Percentiles rank a stretch among this genome's conserved stretches.
phyloP scores from a whole-genome alignment of 345 rosid genomes.

The Eutrema heterophyllum region DNA sequence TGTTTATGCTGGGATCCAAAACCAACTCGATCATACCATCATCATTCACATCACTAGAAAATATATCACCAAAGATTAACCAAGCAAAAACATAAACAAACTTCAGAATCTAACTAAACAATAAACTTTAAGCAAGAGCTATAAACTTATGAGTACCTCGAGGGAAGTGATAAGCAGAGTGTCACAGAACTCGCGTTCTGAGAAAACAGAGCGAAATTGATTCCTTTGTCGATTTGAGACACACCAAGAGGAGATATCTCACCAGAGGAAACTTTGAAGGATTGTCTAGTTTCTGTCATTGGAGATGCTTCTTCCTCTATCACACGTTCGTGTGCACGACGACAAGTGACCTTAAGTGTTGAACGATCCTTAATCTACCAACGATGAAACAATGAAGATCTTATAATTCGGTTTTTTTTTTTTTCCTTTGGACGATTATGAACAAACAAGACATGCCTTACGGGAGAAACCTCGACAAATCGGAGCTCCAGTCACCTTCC shows the following conservation, averaged over 20 bases:
- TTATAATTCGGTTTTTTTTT: not conserved
- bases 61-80: not conserved
- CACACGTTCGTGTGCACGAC: constrained; percentile 49
- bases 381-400: constrained; percentile 20
- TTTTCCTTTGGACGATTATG: too few species aligned
- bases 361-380: constrained; percentile 38
- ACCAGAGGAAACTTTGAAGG: constrained; percentile 54
- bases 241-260: constrained; percentile 79
- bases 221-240: constrained; percentile 66
- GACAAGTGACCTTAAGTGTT: constrained; percentile 38
- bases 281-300: constrained; percentile 36
- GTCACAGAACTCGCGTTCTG: constrained; percentile 79
- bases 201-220: constrained; percentile 82
- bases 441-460: constrained; percentile 40
- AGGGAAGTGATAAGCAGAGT: constrained; percentile 69
- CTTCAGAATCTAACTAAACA: not conserved
- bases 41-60: constrained; percentile 36
- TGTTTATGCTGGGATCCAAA: constrained; percentile 66
- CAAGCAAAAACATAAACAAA: not conserved
- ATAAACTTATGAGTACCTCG: constrained; percentile 38
- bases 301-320: constrained; percentile 48
- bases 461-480: constrained; percentile 22
- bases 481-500: constrained; percentile 29
- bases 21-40: constrained; percentile 57
- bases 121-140: too few species aligned